A percentile compares a stretch with the other conserved stretches of the same genome.
Conservation (phyloP, 2,329 filamentous ascomycete genomes). For the Thelonectria rubi region DNA sequence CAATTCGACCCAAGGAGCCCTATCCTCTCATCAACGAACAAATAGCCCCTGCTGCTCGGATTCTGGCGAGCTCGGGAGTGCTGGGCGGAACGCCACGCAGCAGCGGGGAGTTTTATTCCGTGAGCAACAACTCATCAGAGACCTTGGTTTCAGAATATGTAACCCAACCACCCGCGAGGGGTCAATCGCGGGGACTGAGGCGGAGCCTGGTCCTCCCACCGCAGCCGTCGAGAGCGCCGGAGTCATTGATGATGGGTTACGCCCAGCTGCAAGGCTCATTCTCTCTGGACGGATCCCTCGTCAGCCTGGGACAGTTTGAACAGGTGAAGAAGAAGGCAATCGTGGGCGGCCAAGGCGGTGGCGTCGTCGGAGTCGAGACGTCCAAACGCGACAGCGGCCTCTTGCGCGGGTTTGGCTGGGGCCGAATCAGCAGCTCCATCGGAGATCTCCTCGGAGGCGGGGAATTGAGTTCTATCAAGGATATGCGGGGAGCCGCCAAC, state of each 20-base stretch:
- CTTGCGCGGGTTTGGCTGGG: conserved; percentile 87
- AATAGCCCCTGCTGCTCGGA: conserved; percentile 68
- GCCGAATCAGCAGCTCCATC: conserved; percentile 85
- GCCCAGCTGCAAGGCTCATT: conserved; percentile 94
- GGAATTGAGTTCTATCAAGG: conserved; percentile 91
- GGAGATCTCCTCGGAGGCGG: conserved; percentile 86
- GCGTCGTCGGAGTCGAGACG: conserved; percentile 82
- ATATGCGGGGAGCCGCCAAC: conserved; percentile 89
- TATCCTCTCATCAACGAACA: conserved; percentile 65
- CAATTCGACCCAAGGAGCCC: conserved; percentile 54
- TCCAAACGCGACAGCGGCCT: conserved; percentile 80
- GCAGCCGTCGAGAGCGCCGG: conserved; percentile 64
- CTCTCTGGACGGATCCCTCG: conserved; percentile 86
- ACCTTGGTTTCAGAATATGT: conserved; percentile 91
- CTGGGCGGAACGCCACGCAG: conserved; percentile 82
- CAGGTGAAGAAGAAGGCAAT: conserved; percentile 95
- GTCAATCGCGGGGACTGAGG: conserved; percentile 54
- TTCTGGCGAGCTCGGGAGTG: conserved; percentile 81
- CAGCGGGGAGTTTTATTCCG: conserved; percentile 92
- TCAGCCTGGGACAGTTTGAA: conserved; percentile 91
- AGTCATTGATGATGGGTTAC: conserved; percentile 97
- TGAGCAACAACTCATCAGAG: conserved; percentile 95
- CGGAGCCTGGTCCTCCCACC: conserved; percentile 56
- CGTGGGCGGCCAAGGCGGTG: conserved; percentile 85
- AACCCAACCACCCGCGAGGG: conserved; percentile 55